Evolutionary conservation across 805 yeast genomes (phyloP), one percentile per base, ranked within the genome.

Genomic region (Maudiozyma bulderi): DNA sequence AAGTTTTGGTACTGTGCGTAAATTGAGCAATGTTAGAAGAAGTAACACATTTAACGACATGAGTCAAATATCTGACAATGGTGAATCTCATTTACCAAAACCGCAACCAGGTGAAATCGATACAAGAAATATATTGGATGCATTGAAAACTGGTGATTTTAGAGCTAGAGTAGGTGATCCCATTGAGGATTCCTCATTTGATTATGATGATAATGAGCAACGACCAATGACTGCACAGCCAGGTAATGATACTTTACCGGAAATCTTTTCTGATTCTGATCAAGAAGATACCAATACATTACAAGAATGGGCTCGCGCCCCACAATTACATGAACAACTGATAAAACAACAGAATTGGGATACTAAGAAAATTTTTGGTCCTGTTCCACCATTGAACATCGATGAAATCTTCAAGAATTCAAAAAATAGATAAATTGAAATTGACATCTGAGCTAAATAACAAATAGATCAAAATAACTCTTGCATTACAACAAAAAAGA

Each of bases 291-390:
- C 72, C 11, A 71, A 70, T 14, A 73, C 75, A 13, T 63, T 80
- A 41, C 73, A 74, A 40, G 75, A 74, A 40, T 82, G 87, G 87
- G 86, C 86, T 3, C 69, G 73, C 49, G 74, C 84, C 1, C 82
- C 85, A 5, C 76, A 74, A 50, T 61, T 81, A 47, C 71, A 73
- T 41, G 68, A 70, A 32, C 68, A 73, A 35, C 65, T 81, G 38
- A 53, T 65, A 28, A 58, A 65, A 26, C 76, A 73, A 51, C 83
- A 80, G 58, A 62, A 60, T 31, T 67, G 82, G 52, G 82, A 87
- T 58, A 90, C 93, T 0, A 79, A 73, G 52, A 61, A 72, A 15
- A 76, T 87, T 1, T 86, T 88, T 67, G 95, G 95, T 0, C 82
- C 85, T 6, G 76, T 84, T 33, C 84, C 85, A 0, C 81, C 81